Evolutionary conservation across 192 early-diverging fungal species (phyloP), one percentile per base, ranked within the genome.

Genomic region (Lobosporangium transversale): DNA sequence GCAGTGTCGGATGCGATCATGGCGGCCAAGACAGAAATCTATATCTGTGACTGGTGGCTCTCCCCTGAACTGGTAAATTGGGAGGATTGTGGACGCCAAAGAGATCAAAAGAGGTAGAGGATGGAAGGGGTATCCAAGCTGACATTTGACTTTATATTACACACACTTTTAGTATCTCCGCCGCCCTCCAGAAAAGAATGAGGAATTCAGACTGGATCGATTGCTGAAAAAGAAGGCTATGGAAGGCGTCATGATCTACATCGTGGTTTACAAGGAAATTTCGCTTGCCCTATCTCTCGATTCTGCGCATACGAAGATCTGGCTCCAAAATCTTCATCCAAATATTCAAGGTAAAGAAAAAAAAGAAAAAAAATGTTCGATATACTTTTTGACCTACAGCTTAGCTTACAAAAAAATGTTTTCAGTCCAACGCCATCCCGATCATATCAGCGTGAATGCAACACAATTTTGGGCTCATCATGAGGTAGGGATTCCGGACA

Each of bases 391-490:
- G n/a, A n/a, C n/a, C n/a, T n/a, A n/a, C n/a, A n/a, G n/a, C n/a
- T n/a, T n/a, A n/a, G n/a, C n/a, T n/a, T n/a, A n/a, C n/a, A n/a
- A n/a, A n/a, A n/a, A n/a, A n/a, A n/a, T n/a, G n/a, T 32, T 14
- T 20, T 10, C 71, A 86, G 92, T 97, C 7, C 87, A 91, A 71
- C 88, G 95, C 15, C 91, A 97, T 74, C 95, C 95, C 10, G 91
- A 97, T 66, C 94, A 96, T 66, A 23, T 76, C 18, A 62, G 75
- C 55, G 80, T 93, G 31, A 88, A 86, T 36, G 91, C 90, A 27
- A 94, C 93, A 5, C 87, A 91, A 78, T 93, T 94, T 85, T 97
- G 95, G 95, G 93, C 95, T 21, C 90, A 91, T 58, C 89, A 91
- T 58, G 89, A 89, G 65, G 80, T 78, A 73, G 27, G 32, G 7